Conservation (phyloP, 2,329 filamentous ascomycete genomes). For the Samsoniella hepiali region DNA sequence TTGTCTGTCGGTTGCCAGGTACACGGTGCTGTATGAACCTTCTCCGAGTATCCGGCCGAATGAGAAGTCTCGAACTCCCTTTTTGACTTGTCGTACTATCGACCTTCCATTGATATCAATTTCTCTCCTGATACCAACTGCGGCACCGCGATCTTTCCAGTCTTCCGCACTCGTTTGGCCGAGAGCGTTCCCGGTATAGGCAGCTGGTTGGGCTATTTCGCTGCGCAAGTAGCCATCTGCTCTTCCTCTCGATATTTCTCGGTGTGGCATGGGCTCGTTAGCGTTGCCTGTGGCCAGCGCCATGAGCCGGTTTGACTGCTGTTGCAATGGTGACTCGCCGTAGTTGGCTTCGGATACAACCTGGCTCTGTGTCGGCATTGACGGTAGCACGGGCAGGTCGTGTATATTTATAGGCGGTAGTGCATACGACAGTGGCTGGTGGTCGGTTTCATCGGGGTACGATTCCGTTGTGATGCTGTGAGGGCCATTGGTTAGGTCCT, state of each 20-base stretch:
- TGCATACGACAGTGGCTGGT: not conserved
- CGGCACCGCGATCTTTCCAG: slow-evolving; percentile 94
- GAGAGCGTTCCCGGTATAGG: slow-evolving; percentile 24
- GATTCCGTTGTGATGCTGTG: not conserved
- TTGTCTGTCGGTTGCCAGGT: slow-evolving; percentile 88
- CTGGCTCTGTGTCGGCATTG: slow-evolving; percentile 7
- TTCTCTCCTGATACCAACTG: slow-evolving; percentile 76
- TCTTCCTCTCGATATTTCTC: slow-evolving; percentile 4
- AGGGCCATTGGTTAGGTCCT: not conserved
- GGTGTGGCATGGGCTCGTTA: slow-evolving; percentile 53
- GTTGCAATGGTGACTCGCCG: slow-evolving; percentile 18
- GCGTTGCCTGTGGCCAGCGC: slow-evolving; percentile 2
- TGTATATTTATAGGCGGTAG: not conserved
- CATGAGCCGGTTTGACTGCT: slow-evolving; percentile 10
- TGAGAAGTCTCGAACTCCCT: slow-evolving; percentile 93
- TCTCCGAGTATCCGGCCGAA: slow-evolving; percentile 91
- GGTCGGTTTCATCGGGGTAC: not conserved
- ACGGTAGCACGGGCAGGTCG: not conserved
- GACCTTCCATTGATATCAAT: slow-evolving; percentile 81
- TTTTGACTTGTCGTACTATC: slow-evolving; percentile 82
- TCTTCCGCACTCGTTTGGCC: slow-evolving; percentile 57
- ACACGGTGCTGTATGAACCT: slow-evolving; percentile 95
- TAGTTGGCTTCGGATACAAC: slow-evolving; percentile 18
- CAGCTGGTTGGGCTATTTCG: not conserved
- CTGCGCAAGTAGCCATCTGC: not conserved